A percentile compares a stretch with the other conserved stretches of the same genome.
These are phyloP conservation scores for Curvularia sp. DNA, from an alignment of 2,329 filamentous ascomycete species.

Conservation along the genomic window DNA sequence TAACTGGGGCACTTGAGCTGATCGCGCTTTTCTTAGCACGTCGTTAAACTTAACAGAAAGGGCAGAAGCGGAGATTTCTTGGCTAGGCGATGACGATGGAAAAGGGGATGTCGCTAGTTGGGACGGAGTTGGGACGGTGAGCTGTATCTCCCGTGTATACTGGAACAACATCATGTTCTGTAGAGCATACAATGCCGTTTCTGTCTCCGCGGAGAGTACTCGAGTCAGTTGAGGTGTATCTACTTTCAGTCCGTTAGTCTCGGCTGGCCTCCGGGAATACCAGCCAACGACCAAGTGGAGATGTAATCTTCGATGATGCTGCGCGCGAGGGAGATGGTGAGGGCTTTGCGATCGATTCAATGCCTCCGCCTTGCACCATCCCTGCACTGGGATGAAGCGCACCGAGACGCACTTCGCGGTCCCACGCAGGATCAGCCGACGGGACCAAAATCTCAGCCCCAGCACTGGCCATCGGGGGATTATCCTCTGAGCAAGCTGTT, in stretches of 20 bases:
- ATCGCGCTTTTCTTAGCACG: not conserved
- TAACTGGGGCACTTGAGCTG: not conserved
- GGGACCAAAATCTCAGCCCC: not conserved
- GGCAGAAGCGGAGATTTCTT: not conserved
- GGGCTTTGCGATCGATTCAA: not conserved
- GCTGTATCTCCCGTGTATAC: not conserved
- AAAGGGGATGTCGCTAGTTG: not conserved
- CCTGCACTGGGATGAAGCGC: not conserved
- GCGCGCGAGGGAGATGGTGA: not conserved
- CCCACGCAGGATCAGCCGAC: slow-evolving; percentile 2
- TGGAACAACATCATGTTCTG: not conserved
- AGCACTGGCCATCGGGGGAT: not conserved
- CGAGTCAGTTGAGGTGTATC: not conserved
- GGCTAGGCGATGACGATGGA: not conserved
- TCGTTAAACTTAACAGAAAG: not conserved
- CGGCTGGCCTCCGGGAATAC: not conserved
- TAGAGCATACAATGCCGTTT: not conserved
- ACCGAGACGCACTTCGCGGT: not conserved
- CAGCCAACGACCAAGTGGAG: not conserved
- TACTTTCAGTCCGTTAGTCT: not conserved
- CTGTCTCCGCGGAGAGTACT: not conserved
- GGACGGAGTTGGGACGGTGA: not conserved
- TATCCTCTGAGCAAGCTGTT: not conserved
- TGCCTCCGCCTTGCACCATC: not conserved
- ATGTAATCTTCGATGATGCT: not conserved